These are phyloP conservation scores for Calocybe gangraenosa DNA, from an alignment of 768 basidiomycete genomes.

Conservation along the genomic window DNA sequence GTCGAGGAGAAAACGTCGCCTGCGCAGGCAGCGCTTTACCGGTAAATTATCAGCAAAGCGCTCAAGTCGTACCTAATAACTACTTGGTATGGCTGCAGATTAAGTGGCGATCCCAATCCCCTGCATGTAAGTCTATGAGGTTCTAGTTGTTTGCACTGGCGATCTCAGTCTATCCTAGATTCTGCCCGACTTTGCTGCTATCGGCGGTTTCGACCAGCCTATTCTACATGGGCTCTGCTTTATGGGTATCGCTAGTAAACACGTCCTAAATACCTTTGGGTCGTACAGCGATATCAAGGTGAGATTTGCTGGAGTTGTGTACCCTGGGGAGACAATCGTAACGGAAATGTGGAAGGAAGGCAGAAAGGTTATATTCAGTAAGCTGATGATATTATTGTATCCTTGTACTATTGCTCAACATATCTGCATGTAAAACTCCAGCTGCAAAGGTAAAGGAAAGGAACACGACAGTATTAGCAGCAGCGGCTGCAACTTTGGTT, in stretches of 20 bases:
- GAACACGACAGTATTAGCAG: slow-evolving; percentile 62
- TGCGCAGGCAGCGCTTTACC: slow-evolving; percentile 87
- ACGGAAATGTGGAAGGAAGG: slow-evolving; percentile 99
- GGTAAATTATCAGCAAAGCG: slow-evolving; percentile 41
- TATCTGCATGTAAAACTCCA: slow-evolving; percentile 24
- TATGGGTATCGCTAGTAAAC: slow-evolving; percentile 92
- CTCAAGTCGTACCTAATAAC: not conserved
- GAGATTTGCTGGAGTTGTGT: slow-evolving; percentile 88
- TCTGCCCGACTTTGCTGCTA: slow-evolving; percentile 87
- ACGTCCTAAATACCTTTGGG: slow-evolving; percentile 85
- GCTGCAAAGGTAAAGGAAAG: slow-evolving; percentile 89
- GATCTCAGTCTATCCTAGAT: slow-evolving; percentile 44
- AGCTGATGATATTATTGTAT: slow-evolving; percentile 27
- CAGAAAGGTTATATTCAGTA: slow-evolving; percentile 85
- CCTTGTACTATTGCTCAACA: not conserved
- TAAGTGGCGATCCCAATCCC: slow-evolving; percentile 92
- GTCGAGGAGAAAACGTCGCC: slow-evolving; percentile 83
- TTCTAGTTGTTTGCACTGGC: too few species aligned
- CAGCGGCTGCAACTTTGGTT: slow-evolving; percentile 78
- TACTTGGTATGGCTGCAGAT: slow-evolving; percentile 31
- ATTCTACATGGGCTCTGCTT: slow-evolving; percentile 87
- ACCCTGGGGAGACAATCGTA: slow-evolving; percentile 91
- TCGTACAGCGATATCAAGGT: slow-evolving; percentile 92
- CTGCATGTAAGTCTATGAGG: slow-evolving; percentile 60
- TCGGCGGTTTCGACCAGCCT: slow-evolving; percentile 92